Conservation (phyloP, 306 rosid species). For the Elaeagnus macrophylla region DNA sequence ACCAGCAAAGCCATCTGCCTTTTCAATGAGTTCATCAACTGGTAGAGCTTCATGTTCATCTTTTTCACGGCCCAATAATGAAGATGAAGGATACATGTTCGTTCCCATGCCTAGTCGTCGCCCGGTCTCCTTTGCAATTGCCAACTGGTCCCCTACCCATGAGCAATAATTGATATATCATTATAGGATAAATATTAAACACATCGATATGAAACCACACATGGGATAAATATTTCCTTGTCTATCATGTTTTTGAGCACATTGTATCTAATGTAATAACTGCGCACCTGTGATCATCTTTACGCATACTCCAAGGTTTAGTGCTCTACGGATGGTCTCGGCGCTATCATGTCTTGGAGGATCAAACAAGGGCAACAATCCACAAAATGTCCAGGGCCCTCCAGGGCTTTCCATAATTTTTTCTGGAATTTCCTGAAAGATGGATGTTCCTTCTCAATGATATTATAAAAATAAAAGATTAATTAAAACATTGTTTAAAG, state of each 20-base stretch:
- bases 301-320: constrained; percentile 75
- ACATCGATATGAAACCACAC: too few relatives aligned
- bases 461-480: constrained; percentile 4
- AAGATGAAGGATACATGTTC: constrained; percentile 87
- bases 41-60: constrained; percentile 72
- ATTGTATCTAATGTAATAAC: too few relatives aligned
- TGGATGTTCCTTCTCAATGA: constrained; percentile 9
- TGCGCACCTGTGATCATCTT: constrained; percentile 83
- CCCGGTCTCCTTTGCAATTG: constrained; percentile 88
- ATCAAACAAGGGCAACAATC: constrained; percentile 82
- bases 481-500: constrained; percentile 9
- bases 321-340: constrained; percentile 83
- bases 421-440: constrained; percentile 64
- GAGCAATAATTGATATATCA: constrained; percentile 11
- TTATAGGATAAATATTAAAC: too few relatives aligned
- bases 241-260: too few relatives aligned
- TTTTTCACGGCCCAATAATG: constrained; percentile 52
- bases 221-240: too few relatives aligned
- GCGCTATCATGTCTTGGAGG: constrained; percentile 92
- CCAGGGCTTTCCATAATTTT: constrained; percentile 64
- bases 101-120: constrained; percentile 92
- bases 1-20: constrained; percentile 91
- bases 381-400: constrained; percentile 79
- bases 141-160: constrained; percentile 68
- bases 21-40: constrained; percentile 70